Evolutionary conservation across 495 filamentous ascomycete species (phyloP), one percentile per base, ranked within the genome.

Genomic region (Cercophora samala): DNA sequence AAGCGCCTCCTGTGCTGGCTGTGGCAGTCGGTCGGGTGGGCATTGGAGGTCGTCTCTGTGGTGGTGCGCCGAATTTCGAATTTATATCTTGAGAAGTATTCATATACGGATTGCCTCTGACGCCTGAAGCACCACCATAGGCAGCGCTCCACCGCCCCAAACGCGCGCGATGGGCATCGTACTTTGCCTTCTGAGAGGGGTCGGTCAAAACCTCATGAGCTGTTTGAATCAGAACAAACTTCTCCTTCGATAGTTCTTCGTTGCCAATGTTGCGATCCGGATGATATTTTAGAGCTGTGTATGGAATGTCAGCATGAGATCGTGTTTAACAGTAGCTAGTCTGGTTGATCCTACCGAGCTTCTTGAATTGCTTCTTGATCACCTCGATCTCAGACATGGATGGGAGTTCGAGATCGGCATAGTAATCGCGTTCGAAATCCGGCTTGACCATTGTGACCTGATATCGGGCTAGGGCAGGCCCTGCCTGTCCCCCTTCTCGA

Each of bases 181-280:
- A 96, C 71, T 91, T 93, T 15, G 84, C 75, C 64, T 88, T 88
- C 69, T 83, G 78, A 37, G 81, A 78, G 0, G 88, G 80, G 69
- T 97, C 91, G 65, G 82, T 84, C 25, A 97, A 82, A 26, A 97
- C 85, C 73, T 97, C 93, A 68, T 95, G 87, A 23, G 93, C 93
- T 1, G 89, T 84, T 74, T 95, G 91, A 64, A 97, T 96, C 26
- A 86, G 83, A 73, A 95, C 89, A 71, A 97, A 97, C 72, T 90
- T 90, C 21, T 91, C 80, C 65, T 88, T 91, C 65, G 89, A 89
- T 69, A 92, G 91, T 22, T 82, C 72, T 77, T 97, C 93, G 68
- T 84, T 84, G 55, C 93, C 93, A 4, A 89, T 91, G 71, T 97
- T 96, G 55, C 93, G 88, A 75, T 97, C 93, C 6, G 93, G 93